Base-by-base conservation (phyloP, 2,329 filamentous ascomycete species). In the Alternaria gaisen region DNA sequence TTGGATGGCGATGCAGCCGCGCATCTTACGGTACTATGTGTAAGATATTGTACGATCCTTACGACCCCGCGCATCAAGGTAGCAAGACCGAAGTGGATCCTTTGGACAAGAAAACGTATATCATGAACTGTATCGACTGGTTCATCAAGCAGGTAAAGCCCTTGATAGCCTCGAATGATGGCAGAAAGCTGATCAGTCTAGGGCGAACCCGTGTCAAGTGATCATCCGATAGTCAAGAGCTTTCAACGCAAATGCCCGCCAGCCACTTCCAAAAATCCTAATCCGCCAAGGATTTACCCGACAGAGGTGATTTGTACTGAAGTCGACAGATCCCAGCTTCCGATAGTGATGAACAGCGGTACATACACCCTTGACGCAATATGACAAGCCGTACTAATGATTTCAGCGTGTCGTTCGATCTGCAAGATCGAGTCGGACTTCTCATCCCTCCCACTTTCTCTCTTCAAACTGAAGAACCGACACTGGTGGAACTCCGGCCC, bases 1-100 rank as follows among this genome's bases (percentile, higher is more conserved):
- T 86, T 1, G 72, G 72, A 0, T 77, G 74, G 75, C 69, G 76
- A 2, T 79, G 76, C 53, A 77, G 73, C 54, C 65, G 77, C 16
- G 73, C 77, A 6, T 71, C 67, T 0, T 79, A 79, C 41, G 77
- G 77, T 8, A 77, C 74, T 0, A 67, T 73, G 44, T 79, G 77
- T 62, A 79, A 77, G 62, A 70, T 77, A 10, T 41, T 73, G 16
- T 77, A 77, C 59, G 68, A 79, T 38, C 66, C 70, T 40, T 63
- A 68, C n/a, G 72, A 76, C 18, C 69, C 72, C 4, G 58, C 69
- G 1, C 76, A 78, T 44, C 38, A 53, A 3, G 68, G 66, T 0
- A 65, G 68, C 48, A 32, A 64, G 16, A 62, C 70, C 3, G 65
- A 68, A 26, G 54, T 61, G 28, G 77, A 79, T 62, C 55, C 69